Percentiles rank a stretch among this genome's conserved stretches.
These are phyloP conservation scores for Yarrowia hollandica DNA, from an alignment of 805 yeast genomes.

Conservation along the genomic window DNA sequence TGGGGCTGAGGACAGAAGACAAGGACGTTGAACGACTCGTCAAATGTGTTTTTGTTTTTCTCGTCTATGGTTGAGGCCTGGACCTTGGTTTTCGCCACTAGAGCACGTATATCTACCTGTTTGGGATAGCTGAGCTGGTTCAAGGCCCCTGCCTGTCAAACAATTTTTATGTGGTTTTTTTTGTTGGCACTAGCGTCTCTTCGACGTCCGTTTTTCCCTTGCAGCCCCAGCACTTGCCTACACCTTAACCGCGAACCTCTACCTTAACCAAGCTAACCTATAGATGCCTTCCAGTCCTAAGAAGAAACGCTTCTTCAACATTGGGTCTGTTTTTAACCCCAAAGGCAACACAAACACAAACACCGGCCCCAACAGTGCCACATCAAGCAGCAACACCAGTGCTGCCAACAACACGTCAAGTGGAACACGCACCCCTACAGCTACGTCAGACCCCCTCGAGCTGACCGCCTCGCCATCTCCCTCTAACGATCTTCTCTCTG, in stretches of 20 bases:
- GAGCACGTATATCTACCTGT: background rate
- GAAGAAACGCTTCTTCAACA: conserved; percentile 30
- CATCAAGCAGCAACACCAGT: background rate
- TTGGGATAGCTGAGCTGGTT: too few species aligned
- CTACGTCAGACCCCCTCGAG: conserved; percentile 12
- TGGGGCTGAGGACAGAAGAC: too few species aligned
- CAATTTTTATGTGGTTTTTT: background rate
- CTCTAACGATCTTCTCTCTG: conserved; percentile 9
- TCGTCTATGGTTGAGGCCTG: background rate
- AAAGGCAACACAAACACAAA: conserved; percentile 26
- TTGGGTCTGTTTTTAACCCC: conserved; percentile 28
- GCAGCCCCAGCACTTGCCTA: background rate
- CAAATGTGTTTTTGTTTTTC: background rate
- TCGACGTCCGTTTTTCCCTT: background rate
- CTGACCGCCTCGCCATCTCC: conserved; percentile 17
- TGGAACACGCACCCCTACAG: conserved; percentile 12
- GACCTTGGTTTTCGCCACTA: background rate
- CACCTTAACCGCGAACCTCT: background rate
- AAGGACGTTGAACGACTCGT: background rate
- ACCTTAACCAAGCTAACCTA: conserved; percentile 15
- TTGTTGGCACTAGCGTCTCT: background rate
- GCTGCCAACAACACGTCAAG: background rate
- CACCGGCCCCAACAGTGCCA: background rate
- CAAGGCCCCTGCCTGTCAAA: too few species aligned
- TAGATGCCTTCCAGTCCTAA: conserved; percentile 29